These are phyloP conservation scores for Hyphopichia wangnamkhiaoensis DNA, from an alignment of 1,139 yeast species.

Conservation along the genomic window DNA sequence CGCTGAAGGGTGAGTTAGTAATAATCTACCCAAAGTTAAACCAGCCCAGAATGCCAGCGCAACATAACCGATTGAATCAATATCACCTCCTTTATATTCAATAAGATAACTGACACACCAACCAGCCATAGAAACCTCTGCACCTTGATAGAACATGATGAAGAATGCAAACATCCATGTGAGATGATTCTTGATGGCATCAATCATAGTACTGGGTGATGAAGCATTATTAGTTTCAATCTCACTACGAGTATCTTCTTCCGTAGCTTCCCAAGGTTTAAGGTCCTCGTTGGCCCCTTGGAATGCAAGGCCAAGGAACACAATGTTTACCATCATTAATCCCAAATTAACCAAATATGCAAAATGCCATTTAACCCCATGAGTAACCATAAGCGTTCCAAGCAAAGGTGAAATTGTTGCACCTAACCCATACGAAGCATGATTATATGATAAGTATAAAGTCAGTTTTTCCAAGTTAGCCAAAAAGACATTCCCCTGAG, in stretches of 20 bases:
- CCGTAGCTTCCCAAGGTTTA: slow-evolving; percentile 12
- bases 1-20: slow-evolving; percentile 33
- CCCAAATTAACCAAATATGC: slow-evolving; percentile 48
- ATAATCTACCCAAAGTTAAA: slow-evolving; percentile 52
- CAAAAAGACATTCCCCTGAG: slow-evolving; percentile 52
- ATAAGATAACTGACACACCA: slow-evolving; percentile 60
- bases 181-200: slow-evolving; percentile 32
- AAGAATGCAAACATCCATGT: slow-evolving; percentile 52
- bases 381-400: slow-evolving; percentile 50
- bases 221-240: background rate
- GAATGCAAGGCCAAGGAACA: slow-evolving; percentile 30
- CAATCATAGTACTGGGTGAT: slow-evolving; percentile 8
- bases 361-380: slow-evolving; percentile 46
- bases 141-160: slow-evolving; percentile 57
- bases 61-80: slow-evolving; percentile 49
- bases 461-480: slow-evolving; percentile 44
- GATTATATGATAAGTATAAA: slow-evolving; percentile 47
- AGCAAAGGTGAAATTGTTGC: slow-evolving; percentile 36
- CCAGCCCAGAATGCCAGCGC: slow-evolving; percentile 67
- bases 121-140: slow-evolving; percentile 60
- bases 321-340: slow-evolving; percentile 20
- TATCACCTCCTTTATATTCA: slow-evolving; percentile 46
- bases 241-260: background rate
- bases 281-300: slow-evolving; percentile 33
- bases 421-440: slow-evolving; percentile 58